These are phyloP conservation scores for Styphnolobium japonicum DNA, from an alignment of 306 rosid genomes.

Conservation along the genomic window DNA sequence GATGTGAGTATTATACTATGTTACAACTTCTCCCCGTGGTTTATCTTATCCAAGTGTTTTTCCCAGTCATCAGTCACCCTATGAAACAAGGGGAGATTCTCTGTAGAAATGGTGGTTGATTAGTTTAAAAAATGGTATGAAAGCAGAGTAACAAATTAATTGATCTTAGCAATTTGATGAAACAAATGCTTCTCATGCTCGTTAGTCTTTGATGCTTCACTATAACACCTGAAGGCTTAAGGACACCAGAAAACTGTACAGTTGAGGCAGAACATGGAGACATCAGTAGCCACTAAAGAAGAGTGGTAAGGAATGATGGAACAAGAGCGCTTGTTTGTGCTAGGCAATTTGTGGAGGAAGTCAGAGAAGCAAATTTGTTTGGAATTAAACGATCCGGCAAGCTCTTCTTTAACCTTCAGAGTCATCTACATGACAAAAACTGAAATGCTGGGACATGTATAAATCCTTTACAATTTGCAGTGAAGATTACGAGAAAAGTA, in stretches of 20 bases:
- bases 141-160: slow-evolving; percentile 24
- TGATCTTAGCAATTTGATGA: slow-evolving; percentile 17
- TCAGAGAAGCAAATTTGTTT: slow-evolving; percentile 20
- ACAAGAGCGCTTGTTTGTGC: slow-evolving; percentile 16
- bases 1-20: slow-evolving; percentile 17
- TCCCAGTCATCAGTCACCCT: slow-evolving; percentile 5
- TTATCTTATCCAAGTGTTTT: slow-evolving; percentile 1
- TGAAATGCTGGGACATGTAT: slow-evolving; percentile 35
- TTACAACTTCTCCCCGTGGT: slow-evolving; percentile 27
- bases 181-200: slow-evolving; percentile 8
- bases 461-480: slow-evolving; percentile 18
- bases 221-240: slow-evolving; percentile 1
- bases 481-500: neutral
- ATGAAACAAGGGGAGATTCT: slow-evolving; percentile 17
- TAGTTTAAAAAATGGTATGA: slow-evolving; percentile 21
- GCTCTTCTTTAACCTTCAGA: slow-evolving; percentile 28
- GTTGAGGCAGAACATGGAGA: slow-evolving; percentile 27
- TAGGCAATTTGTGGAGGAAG: slow-evolving; percentile 11
- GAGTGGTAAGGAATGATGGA: slow-evolving; percentile 17
- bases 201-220: slow-evolving; percentile 5
- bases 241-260: slow-evolving; percentile 17
- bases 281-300: neutral
- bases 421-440: slow-evolving; percentile 34
- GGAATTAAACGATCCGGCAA: slow-evolving; percentile 3
- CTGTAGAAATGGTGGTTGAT: slow-evolving; percentile 10